These are phyloP conservation scores for Flaveria robusta DNA, from an alignment of 129 eudicot genomes.

Conservation along the genomic window DNA sequence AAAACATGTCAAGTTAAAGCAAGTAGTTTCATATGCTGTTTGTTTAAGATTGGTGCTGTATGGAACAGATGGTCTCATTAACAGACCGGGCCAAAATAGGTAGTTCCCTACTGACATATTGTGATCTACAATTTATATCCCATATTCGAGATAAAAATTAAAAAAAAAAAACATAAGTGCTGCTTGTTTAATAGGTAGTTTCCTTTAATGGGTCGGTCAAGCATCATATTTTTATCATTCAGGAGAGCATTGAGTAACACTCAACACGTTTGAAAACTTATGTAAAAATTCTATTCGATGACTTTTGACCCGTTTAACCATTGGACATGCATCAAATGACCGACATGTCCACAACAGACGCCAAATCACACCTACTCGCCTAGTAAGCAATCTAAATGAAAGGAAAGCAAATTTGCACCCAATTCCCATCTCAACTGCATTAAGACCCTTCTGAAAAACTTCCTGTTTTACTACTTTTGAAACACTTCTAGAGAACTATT, in stretches of 20 bases:
- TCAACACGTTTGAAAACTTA: neutral
- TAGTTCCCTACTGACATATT: neutral
- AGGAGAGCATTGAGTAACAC: neutral
- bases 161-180: neutral
- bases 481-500: neutral
- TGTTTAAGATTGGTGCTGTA: too few species aligned
- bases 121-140: neutral
- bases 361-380: neutral
- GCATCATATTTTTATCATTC: neutral
- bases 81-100: neutral
- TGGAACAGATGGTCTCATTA: neutral
- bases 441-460: neutral
- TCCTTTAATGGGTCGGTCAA: neutral
- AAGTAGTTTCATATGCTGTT: too few species aligned
- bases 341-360: neutral
- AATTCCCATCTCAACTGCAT: neutral
- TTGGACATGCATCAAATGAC: neutral
- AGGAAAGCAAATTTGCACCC: neutral
- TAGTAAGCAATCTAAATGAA: neutral
- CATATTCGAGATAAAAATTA: too few species aligned
- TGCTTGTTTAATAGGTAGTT: neutral
- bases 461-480: neutral
- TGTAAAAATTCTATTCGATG: neutral
- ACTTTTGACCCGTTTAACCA: neutral
- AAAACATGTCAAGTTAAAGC: neutral